Base-by-base conservation (phyloP, 495 filamentous ascomycete species). In the Aspergillus sclerotioniger region DNA sequence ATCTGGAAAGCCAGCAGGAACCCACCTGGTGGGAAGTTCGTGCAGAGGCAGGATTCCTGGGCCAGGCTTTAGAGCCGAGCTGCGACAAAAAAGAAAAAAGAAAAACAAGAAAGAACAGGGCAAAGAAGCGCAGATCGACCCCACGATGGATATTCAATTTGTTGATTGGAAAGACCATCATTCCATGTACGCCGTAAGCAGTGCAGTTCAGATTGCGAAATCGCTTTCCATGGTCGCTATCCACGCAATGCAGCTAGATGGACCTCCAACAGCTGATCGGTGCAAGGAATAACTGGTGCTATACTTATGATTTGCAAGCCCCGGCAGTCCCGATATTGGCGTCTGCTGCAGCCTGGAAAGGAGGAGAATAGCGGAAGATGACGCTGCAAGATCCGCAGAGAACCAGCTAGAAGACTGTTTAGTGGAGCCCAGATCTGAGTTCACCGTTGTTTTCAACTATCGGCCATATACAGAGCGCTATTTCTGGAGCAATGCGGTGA, bases 31-130 rank as follows among this genome's bases (percentile, higher is more conserved):
- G 57, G n/a, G 51, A n/a, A 31, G 44, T 35, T 13, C 16, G 37
- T 49, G 57, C 57, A 54, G 51, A 52, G 57, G 33, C 50, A 43
- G 20, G 31, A 43, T 49, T 49, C 33, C 57, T 49, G 33, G 45
- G 19, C 43, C 33, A 35, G 13, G 33, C 9, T 35, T 13, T 35
- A 35, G 37, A 41, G 37, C 8, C 7, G 13, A 32, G 31, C 19
- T 10, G 37, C 20, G 20, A 49, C 32, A 50, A 49, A 45, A 48
- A 33, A 13, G 25, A 28, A 48, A 48, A 13, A 19, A 35, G 45
- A 58, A 39, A 49, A 45, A 48, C 20, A 13, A 37, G 41, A 48
- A 48, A 13, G 17, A 35, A 17, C 41, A 13, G 16, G 28, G 3
- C 21, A 33, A 39, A 3, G 31, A 44, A 16, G 21, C 21, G 25